Evolutionary conservation across 2,329 filamentous ascomycete species (phyloP).

Genomic region (Apiospora sp.): DNA sequence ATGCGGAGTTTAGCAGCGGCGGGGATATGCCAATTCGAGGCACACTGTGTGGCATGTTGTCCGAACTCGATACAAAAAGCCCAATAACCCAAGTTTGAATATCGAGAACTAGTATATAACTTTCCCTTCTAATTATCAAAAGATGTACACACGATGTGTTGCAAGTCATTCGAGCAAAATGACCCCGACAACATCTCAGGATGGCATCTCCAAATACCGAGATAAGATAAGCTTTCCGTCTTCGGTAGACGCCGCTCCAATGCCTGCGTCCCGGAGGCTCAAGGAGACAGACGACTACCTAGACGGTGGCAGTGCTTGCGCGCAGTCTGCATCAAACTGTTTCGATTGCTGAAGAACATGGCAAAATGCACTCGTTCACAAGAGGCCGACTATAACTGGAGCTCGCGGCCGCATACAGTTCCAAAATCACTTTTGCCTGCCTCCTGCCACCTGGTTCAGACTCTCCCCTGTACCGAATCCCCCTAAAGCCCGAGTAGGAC

Average conservation of each 20-base stretch:
- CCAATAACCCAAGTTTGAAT: no score
- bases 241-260: not conserved
- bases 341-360: not conserved
- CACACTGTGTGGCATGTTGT: not conserved
- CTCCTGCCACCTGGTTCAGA: not conserved
- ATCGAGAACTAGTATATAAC: not conserved
- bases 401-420: not conserved
- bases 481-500: not conserved
- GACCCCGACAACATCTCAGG: not conserved
- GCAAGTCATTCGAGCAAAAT: not conserved
- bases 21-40: constrained; percentile 59
- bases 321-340: not conserved
- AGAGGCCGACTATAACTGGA: not conserved
- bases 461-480: not conserved
- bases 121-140: not conserved
- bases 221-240: constrained; percentile 17
- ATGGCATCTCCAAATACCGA: not conserved
- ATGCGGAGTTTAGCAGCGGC: constrained; percentile 77
- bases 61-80: not conserved
- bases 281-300: not conserved
- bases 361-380: not conserved
- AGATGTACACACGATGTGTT: not conserved
- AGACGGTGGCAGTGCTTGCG: not conserved
- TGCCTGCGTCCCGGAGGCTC: not conserved
- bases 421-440: no score